Conservation (phyloP, 805 yeast species). For the Pichia exigua region DNA sequence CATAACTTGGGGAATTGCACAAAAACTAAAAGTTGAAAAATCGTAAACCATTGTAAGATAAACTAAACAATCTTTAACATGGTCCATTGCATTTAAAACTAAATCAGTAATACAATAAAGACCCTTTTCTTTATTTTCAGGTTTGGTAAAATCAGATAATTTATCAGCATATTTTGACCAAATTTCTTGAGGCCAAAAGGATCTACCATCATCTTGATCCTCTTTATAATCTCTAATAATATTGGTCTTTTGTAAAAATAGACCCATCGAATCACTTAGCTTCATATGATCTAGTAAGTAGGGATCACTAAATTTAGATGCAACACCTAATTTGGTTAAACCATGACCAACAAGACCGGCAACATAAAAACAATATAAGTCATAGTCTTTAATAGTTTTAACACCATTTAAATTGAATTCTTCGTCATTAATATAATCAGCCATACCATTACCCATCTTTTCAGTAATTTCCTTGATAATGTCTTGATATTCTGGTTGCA, state of each 20-base stretch:
- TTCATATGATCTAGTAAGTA: slow-evolving; percentile 46
- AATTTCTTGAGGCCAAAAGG: slow-evolving; percentile 93
- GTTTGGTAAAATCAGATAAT: slow-evolving; percentile 50
- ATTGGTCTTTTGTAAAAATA: slow-evolving; percentile 90
- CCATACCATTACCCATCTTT: slow-evolving; percentile 98
- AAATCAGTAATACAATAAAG: slow-evolving; percentile 73
- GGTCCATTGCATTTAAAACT: slow-evolving; percentile 69
- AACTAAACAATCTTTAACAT: slow-evolving; percentile 66
- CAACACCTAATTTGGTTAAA: slow-evolving; percentile 69
- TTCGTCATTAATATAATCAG: slow-evolving; percentile 75
- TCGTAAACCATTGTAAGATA: slow-evolving; percentile 74
- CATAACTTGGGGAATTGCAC: slow-evolving; percentile 99
- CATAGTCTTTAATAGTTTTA: slow-evolving; percentile 69
- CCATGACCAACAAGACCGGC: slow-evolving; percentile 99
- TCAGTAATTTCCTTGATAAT: slow-evolving; percentile 69
- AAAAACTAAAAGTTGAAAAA: slow-evolving; percentile 78
- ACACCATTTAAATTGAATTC: slow-evolving; percentile 76
- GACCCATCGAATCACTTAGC: slow-evolving; percentile 82
- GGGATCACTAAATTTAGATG: slow-evolving; percentile 61
- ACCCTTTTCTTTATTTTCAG: slow-evolving; percentile 45
- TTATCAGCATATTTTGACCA: slow-evolving; percentile 75
- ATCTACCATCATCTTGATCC: slow-evolving; percentile 84
- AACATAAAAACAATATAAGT: slow-evolving; percentile 90
- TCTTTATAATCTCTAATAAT: slow-evolving; percentile 93
- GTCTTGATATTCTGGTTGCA: slow-evolving; percentile 70